Evolutionary conservation across 176 grass and related monocot genomes (phyloP).

Genomic region (sorghum (Sorghum bicolor)): Sorghum_bicolor_NCBIv3 NC_012871.2:67325501-67326000

Average conservation of each 20-base stretch:
- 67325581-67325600: background rate
- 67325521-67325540: background rate
- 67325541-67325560: background rate
- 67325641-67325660: constrained; percentile 2
- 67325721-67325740: background rate
- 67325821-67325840: background rate
- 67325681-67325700: background rate
- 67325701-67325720: background rate
- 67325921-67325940: background rate
- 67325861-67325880: background rate
- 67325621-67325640: background rate
- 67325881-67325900: background rate
- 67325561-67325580: background rate
- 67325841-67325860: background rate
- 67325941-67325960: background rate
- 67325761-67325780: background rate
- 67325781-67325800: background rate
- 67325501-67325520: background rate
- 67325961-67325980: background rate
- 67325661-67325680: constrained; percentile 1
- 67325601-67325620: background rate
- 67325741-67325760: background rate
- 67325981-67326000: background rate
- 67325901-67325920: background rate
- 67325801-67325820: background rate